Base-by-base conservation (phyloP, 1,284 basidiomycete genomes). In the Ustilago lituana region DNA sequence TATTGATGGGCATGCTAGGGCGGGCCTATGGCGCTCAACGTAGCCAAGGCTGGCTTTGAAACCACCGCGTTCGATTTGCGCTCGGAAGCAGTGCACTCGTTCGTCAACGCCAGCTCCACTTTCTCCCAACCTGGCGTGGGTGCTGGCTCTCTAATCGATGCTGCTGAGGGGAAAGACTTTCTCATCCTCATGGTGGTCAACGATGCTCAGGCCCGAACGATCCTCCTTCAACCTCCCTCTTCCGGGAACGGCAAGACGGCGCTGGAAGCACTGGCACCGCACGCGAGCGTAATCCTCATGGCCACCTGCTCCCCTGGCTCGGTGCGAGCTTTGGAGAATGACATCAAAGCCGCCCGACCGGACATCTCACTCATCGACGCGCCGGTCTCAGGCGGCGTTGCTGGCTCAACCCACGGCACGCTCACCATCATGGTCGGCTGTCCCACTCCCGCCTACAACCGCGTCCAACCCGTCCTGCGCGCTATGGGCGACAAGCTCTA, bases 291-390 rank as follows among this genome's bases (percentile, higher is more conserved):
- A 46, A 77, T 84, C 24, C 76, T 81, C 26, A 83, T 82, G 63
- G 83, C 83, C 0, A 84, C 83, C 2, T 82, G 83, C 20, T 79
- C 83, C 0, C 83, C 83, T 1, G 75, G 71, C 4, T 69, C 76
- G 39, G 64, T 81, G 1, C 50, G 56, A 1, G 57, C 60, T 4
- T 41, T 83, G 14, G 67, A 43, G 15, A 11, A 38, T 1, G 48
- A 51, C 19, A 50, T 83, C 7, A 57, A 77, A 15, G 33, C 46
- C 1, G 67, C 75, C 5, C 63, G 54, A 15, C 53, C 62, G 19
- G 74, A 77, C 31, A 58, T 74, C 17, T 68, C 77, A 23, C 63
- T 83, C 1, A 64, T 83, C 38, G 82, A 83, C 50, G 81, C 81
- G 2, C 82, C 82, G 9, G 70, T 82, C 5, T 82, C 82, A 2